Evolutionary conservation across 1,284 basidiomycete genomes (phyloP).

Genomic region (Pisolithus thermaeus): DNA sequence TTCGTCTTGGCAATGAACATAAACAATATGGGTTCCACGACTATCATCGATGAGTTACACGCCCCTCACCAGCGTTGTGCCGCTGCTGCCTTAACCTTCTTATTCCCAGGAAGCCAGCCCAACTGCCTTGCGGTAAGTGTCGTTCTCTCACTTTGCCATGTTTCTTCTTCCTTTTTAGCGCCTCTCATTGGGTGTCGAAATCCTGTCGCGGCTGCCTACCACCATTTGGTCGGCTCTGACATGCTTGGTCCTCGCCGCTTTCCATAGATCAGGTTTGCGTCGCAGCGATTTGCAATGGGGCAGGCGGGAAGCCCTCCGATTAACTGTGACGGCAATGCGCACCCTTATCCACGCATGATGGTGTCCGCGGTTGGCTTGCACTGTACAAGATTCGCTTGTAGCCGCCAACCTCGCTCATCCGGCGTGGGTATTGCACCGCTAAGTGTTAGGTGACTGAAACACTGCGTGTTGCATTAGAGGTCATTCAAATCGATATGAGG

Average conservation of each 20-base stretch:
- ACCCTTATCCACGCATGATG: not conserved
- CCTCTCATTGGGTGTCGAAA: too few relatives aligned
- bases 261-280: not conserved
- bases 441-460: not conserved
- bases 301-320: not conserved
- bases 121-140: too few relatives aligned
- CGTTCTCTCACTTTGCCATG: too few relatives aligned
- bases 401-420: not conserved
- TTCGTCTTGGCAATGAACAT: not conserved
- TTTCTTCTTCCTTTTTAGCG: too few relatives aligned
- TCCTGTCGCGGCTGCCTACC: not conserved
- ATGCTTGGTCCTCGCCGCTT: not conserved
- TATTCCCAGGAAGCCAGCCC: too few relatives aligned
- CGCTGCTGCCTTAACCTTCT: not conserved
- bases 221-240: not conserved
- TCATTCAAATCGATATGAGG: conserved; percentile 1
- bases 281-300: not conserved
- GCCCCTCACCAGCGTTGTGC: not conserved
- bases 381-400: not conserved
- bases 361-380: not conserved
- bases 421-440: not conserved
- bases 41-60: not conserved
- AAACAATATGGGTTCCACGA: not conserved
- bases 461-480: not conserved
- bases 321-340: not conserved